A percentile compares a stretch with the other conserved stretches of the same genome.
These are phyloP conservation scores for Houttuynia cordata DNA, from an alignment of 164 flowering plant genomes.

Conservation along the genomic window DNA sequence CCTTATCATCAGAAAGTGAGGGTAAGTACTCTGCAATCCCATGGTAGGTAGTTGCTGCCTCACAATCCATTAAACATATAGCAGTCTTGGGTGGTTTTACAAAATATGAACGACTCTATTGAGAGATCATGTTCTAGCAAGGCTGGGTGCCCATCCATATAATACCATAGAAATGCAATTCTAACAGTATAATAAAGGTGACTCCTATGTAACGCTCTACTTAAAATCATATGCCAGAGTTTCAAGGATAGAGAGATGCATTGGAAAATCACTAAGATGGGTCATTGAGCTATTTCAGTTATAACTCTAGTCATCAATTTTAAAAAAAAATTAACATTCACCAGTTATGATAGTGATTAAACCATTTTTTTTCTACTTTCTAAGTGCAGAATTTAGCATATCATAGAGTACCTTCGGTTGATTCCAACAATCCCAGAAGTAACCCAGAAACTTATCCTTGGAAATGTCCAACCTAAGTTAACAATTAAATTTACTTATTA, in stretches of 20 bases:
- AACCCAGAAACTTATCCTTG: too few species aligned
- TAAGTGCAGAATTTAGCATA: too few species aligned
- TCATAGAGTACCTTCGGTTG: too few species aligned
- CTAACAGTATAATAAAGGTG: not conserved
- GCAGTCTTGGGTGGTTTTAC: constrained; percentile 64
- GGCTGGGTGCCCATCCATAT: not conserved
- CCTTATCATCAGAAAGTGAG: constrained; percentile 57
- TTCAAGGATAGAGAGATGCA: not conserved
- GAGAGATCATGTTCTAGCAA: not conserved
- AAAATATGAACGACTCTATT: constrained; percentile 4
- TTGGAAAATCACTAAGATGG: not conserved
- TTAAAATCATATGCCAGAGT: not conserved
- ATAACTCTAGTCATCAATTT: too few species aligned
- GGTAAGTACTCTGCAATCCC: constrained; percentile 68
- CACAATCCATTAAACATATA: constrained; percentile 77
- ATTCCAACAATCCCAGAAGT: too few species aligned
- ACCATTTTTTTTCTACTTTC: too few species aligned
- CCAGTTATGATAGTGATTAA: too few species aligned
- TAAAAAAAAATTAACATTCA: too few species aligned
- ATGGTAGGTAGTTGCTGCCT: constrained; percentile 54
- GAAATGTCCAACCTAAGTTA: too few species aligned
- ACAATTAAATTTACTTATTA: too few species aligned
- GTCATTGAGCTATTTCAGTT: not conserved
- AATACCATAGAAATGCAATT: too few species aligned
- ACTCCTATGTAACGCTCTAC: not conserved